Base-by-base conservation (phyloP, 108 stramenopile species). In the Chaetoceros muelleri region DNA sequence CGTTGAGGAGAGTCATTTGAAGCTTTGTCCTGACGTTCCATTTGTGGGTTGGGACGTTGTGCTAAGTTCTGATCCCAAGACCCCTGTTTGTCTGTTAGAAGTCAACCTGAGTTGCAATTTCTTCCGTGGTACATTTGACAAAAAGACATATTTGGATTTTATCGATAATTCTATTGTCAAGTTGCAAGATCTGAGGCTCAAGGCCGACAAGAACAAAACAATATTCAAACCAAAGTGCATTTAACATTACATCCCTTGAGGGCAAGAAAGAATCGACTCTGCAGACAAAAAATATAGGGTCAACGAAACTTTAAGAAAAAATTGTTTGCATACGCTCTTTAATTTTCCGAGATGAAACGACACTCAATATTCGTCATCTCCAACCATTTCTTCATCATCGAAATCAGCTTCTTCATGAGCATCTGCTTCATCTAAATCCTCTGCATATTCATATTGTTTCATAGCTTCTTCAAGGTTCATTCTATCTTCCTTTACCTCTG, bases 31-130 rank as follows among this genome's bases (percentile, higher is more conserved):
- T 1, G 80, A 84, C 48, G 84, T 90, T 3, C 89, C 85, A 0
- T 65, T 86, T 46, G 82, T 81, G 19, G 89, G 89, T 5, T 90
- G 89, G 89, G 89, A 90, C 65, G 89, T 90, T 44, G 89, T 90
- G 0, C 57, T 86, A 18, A 78, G 79, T 52, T 60, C 81, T 10
- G 83, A 86, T 58, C 66, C 74, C 2, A 68, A 74, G 24, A 25
- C 84, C 29, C 85, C 84, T 13, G 66, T 90, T 17, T 90, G 89
- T 67, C 59, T 90, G 53, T 62, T 90, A 65, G 89, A 90, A 66
- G 85, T 86, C 20, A 90, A 90, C 57, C 66, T 86, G 29, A 70
- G 67, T 46, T 90, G 89, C 56, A 90, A 90, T 49, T 90, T 90
- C 53, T 90, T 90, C 70, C 71, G 84, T 40, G 89, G 89, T 22